Base-by-base conservation (phyloP, 2,329 filamentous ascomycete genomes). In the Aureobasidium sp. region DNA sequence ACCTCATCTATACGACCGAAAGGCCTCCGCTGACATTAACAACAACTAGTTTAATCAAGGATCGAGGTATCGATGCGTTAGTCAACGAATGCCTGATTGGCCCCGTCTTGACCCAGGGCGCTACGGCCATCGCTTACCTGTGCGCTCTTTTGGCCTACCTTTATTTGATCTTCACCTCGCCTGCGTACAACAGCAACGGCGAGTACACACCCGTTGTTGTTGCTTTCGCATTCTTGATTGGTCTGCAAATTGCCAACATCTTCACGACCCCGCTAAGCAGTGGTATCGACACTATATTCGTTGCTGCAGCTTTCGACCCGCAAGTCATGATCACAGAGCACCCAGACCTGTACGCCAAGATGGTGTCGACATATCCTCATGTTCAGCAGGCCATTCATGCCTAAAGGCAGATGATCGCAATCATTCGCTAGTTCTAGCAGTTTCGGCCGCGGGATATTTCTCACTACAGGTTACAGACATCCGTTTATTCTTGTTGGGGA, bases 281-380 rank as follows among this genome's bases (percentile, higher is more conserved):
- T 68, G 93, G 93, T n/a, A 85, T 96, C 65, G 89, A 96, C 67
- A 95, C 92, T 0, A 89, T 96, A 64, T 97, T 97, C 68, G 90
- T 96, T 0, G 91, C 90, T 2, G 81, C 81, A 73, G 83, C 82
- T 2, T 84, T 82, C 80, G 81, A 84, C 34, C 81, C 82, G 7
- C 81, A 87, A 68, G 49, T 51, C 10, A 62, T 86, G 83, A 87
- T 91, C 71, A 79, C 83, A 45, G 86, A 94, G 61, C 92, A 96
- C 73, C 85, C 86, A 0, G 90, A 95, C 64, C 76, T 97, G 50
- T 97, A 93, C 73, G 78, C 85, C 16, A 81, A 84, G 64, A 88
- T 97, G 85, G 80, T 96, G 1, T 77, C 81, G 57, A 86, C 96
- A 14, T 97, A 96, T 71, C 92, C 92, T 8, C 84, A 88, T 65